Conservation (phyloP, 257 asterid species). For the Petunia secreta region DNA sequence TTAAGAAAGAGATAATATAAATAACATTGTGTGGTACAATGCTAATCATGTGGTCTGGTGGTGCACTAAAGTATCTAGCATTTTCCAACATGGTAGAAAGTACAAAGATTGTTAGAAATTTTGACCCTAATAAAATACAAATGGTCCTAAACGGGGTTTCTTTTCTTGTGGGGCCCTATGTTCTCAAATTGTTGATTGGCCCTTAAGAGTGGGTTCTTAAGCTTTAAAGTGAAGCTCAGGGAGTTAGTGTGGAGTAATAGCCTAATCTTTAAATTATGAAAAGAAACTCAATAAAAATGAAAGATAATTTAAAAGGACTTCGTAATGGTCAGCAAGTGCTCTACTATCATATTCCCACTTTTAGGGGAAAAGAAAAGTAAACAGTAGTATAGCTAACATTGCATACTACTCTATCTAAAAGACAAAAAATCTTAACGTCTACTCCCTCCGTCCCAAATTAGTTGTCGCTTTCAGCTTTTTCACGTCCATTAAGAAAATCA, state of each 20-base stretch:
- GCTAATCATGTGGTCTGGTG: conserved; percentile 15
- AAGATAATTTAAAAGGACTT: neutral
- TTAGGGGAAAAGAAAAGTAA: neutral
- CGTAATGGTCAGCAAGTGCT: neutral
- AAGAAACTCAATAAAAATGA: neutral
- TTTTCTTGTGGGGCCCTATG: neutral
- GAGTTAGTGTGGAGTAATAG: conserved; percentile 13
- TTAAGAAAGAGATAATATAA: neutral
- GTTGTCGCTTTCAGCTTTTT: too few relatives aligned
- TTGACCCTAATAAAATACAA: neutral
- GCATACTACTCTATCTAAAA: neutral
- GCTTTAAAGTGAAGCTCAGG: neutral
- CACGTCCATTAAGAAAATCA: too few relatives aligned
- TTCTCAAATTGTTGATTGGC: neutral
- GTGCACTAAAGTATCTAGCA: neutral
- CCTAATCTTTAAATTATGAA: neutral
- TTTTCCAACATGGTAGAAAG: neutral
- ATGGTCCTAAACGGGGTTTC: neutral
- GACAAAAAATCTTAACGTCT: neutral
- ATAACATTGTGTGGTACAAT: neutral
- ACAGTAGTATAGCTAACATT: neutral
- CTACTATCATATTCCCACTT: neutral
- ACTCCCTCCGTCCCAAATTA: too few relatives aligned
- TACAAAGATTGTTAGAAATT: neutral
- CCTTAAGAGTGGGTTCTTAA: neutral